phyloP scores from a whole-genome alignment of 345 rosid genomes.

The Hibiscus mutabilis region DNA sequence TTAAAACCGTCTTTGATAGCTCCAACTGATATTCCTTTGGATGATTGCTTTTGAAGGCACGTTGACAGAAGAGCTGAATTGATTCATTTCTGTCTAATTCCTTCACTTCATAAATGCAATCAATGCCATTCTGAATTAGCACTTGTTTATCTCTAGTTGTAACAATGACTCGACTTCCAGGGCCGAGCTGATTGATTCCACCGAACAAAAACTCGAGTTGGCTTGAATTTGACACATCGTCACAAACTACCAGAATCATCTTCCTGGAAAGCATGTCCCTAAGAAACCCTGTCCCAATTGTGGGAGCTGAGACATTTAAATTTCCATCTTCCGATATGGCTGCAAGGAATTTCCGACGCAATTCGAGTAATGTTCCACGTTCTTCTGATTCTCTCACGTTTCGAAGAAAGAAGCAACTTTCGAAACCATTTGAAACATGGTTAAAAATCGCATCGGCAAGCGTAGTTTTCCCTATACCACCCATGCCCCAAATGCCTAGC shows the following conservation, averaged over 20 bases:
- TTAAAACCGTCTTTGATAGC: constrained; percentile 19
- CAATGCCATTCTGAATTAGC: not conserved
- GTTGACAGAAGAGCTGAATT: constrained; percentile 21
- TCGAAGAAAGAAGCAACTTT: not conserved
- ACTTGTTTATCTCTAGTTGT: not conserved
- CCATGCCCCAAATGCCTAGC: not conserved
- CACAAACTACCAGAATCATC: constrained; percentile 19
- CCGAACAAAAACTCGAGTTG: not conserved
- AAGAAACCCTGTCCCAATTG: not conserved
- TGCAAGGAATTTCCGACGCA: not conserved
- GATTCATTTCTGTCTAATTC: constrained; percentile 21
- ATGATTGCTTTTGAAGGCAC: constrained; percentile 16
- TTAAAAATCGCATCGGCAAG: not conserved
- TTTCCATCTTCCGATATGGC: not conserved
- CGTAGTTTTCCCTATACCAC: not conserved
- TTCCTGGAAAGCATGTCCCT: not conserved
- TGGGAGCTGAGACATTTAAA: not conserved
- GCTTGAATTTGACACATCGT: not conserved
- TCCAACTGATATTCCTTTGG: constrained; percentile 5
- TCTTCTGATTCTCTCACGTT: not conserved
- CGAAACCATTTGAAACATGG: not conserved
- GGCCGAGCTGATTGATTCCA: not conserved
- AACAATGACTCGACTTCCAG: not conserved
- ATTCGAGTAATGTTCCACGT: not conserved
- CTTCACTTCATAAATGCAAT: not conserved